Base-by-base conservation (phyloP, 345 rosid genomes). In the Euphorbia tirucalli region DNA sequence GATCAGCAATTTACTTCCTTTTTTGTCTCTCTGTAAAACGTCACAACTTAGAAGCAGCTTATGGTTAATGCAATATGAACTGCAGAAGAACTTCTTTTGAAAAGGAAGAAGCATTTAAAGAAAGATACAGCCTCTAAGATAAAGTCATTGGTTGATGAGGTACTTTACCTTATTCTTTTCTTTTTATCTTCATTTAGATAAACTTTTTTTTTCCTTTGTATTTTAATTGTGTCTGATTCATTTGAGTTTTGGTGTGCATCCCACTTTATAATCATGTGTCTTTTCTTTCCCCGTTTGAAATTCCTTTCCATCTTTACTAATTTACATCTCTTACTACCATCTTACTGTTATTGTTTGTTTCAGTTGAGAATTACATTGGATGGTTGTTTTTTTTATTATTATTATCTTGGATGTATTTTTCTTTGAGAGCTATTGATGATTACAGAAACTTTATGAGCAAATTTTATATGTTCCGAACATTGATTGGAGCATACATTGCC, bases 131-230 rank as follows among this genome's bases (percentile, higher is more conserved):
- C 98, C 75, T 85, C 93, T 52, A 96, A 96, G 75, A 77, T 91
- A 57, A 96, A 96, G 85, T 93, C 96, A 48, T 59, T 86, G 77
- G 98, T 96, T 64, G 97, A 93, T 65, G 99, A 93, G 97, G 99
- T 93, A 83, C 59, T 21, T 72, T 9, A 18, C 65, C 49, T 60
- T 37, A 28, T 50, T 37, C n/a, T 4, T 52, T 68, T 52, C 27
- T 3, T 3, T 48, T 9, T 18, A 9, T 58, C n/a, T 24, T 71
- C 22, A 55, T 22, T 11, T 58, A 11, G 27, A 73, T 65, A 41
- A 43, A 31, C 5, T 24, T 25, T 2, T 28, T 41, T 43, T 44
- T 21, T n/a, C n/a, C 18, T 6, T 65, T 43, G 21, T 35, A 41
- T 24, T 32, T n/a, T 16, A 41, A 41, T 61, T 31, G 44, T 48